Percentiles rank a stretch among this genome's conserved stretches.
Conservation (phyloP, 2,329 filamentous ascomycete species). For the Aureobasidium uvarum region DNA sequence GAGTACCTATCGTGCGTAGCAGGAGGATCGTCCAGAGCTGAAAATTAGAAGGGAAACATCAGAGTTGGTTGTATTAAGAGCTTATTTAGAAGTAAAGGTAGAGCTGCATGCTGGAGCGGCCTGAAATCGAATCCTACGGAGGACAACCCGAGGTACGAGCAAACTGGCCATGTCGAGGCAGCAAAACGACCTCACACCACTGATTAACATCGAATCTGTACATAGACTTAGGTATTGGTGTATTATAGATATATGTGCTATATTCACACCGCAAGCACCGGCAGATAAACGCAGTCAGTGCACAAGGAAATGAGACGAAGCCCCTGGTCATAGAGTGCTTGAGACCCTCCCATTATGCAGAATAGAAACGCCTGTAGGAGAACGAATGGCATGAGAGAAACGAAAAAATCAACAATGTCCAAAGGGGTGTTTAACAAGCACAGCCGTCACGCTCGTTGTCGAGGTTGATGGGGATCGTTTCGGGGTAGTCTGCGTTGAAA, state of each 20-base stretch:
- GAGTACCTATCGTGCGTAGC: background rate
- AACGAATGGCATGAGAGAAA: slow-evolving; percentile 19
- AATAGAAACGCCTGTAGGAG: slow-evolving; percentile 14
- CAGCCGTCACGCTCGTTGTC: slow-evolving; percentile 92
- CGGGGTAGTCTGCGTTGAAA: slow-evolving; percentile 94
- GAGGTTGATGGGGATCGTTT: slow-evolving; percentile 97
- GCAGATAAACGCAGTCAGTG: slow-evolving; percentile 5
- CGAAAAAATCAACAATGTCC: background rate
- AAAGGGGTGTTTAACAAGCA: slow-evolving; percentile 62
- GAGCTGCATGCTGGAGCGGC: background rate
- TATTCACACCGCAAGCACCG: slow-evolving; percentile 23
- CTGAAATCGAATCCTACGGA: background rate
- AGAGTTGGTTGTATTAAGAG: background rate
- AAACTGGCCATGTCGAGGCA: background rate
- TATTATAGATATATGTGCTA: slow-evolving; percentile 25
- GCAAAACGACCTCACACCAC: background rate
- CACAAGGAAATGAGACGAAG: slow-evolving; percentile 8
- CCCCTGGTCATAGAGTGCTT: slow-evolving; percentile 2
- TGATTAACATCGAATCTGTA: background rate
- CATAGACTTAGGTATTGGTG: slow-evolving; percentile 1
- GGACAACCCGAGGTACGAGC: background rate
- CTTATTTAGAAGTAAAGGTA: background rate
- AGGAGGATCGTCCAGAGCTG: background rate
- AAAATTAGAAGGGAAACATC: background rate
- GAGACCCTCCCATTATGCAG: slow-evolving; percentile 5